Evolutionary conservation across 2,329 filamentous ascomycete species (phyloP).

Genomic region (Cadophora luteo-olivacea): DNA sequence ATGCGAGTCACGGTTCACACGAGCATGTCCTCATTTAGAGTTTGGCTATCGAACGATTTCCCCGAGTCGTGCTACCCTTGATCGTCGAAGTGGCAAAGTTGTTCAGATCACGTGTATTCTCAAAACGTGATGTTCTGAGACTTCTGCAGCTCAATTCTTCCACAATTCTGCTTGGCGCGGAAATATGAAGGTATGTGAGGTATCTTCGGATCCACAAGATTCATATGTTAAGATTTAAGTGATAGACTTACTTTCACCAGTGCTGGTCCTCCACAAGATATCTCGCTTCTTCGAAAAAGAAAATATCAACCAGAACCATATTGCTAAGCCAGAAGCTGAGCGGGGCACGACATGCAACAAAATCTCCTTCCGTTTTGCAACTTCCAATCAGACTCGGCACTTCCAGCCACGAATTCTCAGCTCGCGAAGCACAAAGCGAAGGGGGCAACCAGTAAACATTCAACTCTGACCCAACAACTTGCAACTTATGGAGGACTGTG

Average conservation of each 20-base stretch:
- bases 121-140: neutral
- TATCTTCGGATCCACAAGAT: no score
- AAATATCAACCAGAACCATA: neutral
- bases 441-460: no score
- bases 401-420: neutral
- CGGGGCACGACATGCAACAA: conserved; percentile 17
- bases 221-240: neutral
- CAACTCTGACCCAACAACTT: neutral
- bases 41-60: neutral
- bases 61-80: neutral
- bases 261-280: no score
- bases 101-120: neutral
- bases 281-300: neutral
- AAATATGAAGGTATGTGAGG: no score
- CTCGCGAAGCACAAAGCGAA: neutral
- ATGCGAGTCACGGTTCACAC: neutral
- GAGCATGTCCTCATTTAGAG: neutral
- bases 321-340: neutral
- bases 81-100: neutral
- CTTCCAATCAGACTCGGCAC: neutral
- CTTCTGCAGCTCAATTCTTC: neutral
- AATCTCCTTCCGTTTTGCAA: neutral
- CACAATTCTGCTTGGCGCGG: neutral
- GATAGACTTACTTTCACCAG: no score
- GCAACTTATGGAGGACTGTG: no score